Base-by-base conservation (phyloP, 1,139 yeast species). In the Suhomyces wounanorum region DNA sequence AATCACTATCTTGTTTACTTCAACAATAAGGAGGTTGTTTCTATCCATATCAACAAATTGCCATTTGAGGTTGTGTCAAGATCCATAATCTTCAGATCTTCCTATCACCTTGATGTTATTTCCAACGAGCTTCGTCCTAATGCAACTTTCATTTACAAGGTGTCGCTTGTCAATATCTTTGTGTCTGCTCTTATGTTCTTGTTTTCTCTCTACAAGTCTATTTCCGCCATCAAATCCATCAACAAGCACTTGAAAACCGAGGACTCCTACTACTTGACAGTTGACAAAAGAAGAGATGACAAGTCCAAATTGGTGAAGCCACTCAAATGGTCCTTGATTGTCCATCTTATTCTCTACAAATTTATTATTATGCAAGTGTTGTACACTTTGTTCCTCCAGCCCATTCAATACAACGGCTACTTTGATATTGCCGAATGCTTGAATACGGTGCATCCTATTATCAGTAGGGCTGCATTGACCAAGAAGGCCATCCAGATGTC, bases 401-500 rank as follows among this genome's bases (percentile, higher is more conserved):
- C 52, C 3, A 30, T 55, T 35, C 40, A 38, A n/a, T 55, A 55
- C 51, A 30, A 23, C 9, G 60, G 60, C n/a, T 42, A 33, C 23
- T 48, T 50, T 28, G 60, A 57, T 39, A 48, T 55, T 17, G 55
- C 49, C 16, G 59, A 57, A 33, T 51, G 51, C 16, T 55, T 57
- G 53, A 21, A 45, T 5, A 14, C n/a, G n/a, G 40, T 54, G 28
- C 53, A 30, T 8, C 47, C 49, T 10, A 39, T 45, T 21, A 45
- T 47, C 42, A 42, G 36, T 21, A 45, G 21, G 14, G 38, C 47
- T 23, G 30, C 45, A 3, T 16, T 47, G n/a, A 45, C 40, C 37
- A 47, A 31, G 13, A 35, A 23, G 8, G 13, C 47, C 17, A 40
- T 52, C 36, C 46, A 44, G 13, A 26, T 44, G 8, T 49, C 47